Conservation (phyloP, 371 early-diverging fungal species). For the Choanephora cucurbitarum region DNA sequence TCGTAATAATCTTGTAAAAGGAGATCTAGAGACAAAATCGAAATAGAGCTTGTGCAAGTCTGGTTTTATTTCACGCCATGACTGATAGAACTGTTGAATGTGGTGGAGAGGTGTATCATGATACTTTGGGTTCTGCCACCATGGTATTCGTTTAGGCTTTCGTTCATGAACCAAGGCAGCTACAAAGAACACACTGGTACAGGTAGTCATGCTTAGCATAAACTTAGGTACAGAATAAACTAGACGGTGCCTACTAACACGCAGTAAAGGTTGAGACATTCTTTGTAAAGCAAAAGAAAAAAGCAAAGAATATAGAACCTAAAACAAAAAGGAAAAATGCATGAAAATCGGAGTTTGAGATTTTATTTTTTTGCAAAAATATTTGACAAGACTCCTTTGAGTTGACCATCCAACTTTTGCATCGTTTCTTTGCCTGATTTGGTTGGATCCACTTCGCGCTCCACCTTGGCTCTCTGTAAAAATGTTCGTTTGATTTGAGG, state of each 20-base stretch:
- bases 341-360: background rate
- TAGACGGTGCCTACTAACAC: too few species aligned
- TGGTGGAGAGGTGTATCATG: background rate
- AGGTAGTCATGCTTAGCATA: slow-evolving; percentile 17
- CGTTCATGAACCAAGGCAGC: slow-evolving; percentile 21
- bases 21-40: too few species aligned
- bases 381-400: slow-evolving; percentile 44
- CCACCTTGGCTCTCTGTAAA: slow-evolving; percentile 58
- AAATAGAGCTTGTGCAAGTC: too few species aligned
- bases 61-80: background rate
- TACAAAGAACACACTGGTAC: slow-evolving; percentile 13
- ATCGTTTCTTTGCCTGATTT: slow-evolving; percentile 26
- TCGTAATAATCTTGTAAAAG: slow-evolving; percentile 24
- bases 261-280: background rate
- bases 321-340: background rate
- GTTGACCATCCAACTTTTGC: slow-evolving; percentile 26
- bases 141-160: slow-evolving; percentile 11
- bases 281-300: background rate
- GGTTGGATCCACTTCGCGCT: slow-evolving; percentile 35
- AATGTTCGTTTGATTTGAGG: slow-evolving; percentile 59
- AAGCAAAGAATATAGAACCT: background rate
- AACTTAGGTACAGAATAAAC: background rate
- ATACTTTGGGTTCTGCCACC: slow-evolving; percentile 15
- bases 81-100: background rate
- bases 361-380: slow-evolving; percentile 38